Evolutionary conservation across 495 filamentous ascomycete genomes (phyloP).

Genomic region (Copromyces sp.): DNA sequence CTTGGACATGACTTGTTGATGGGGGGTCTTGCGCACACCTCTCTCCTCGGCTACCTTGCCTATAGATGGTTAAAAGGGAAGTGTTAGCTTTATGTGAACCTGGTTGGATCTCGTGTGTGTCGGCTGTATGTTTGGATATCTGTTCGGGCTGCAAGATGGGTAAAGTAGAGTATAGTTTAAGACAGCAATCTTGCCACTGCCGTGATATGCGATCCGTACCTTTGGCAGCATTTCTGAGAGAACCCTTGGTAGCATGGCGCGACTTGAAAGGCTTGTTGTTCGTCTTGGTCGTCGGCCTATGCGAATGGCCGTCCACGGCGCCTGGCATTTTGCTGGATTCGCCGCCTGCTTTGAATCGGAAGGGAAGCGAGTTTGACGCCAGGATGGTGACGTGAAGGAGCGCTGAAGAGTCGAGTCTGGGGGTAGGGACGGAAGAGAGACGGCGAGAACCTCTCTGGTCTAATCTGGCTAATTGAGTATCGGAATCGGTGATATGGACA

Average conservation of each 20-base stretch:
- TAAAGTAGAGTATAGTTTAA: not conserved
- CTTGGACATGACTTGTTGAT: slow-evolving; percentile 96
- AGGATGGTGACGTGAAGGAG: not conserved
- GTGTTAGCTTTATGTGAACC: slow-evolving; percentile 6
- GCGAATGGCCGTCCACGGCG: slow-evolving; percentile 58
- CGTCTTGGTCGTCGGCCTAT: slow-evolving; percentile 81
- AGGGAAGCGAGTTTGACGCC: slow-evolving; percentile 48
- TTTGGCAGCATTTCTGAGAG: slow-evolving; percentile 71
- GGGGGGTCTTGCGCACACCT: slow-evolving; percentile 70
- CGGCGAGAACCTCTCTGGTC: slow-evolving; percentile 5
- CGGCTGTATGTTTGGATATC: not conserved
- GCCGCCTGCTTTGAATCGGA: slow-evolving; percentile 77
- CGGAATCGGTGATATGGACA: not conserved
- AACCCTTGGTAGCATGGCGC: slow-evolving; percentile 76
- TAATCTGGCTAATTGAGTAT: not conserved
- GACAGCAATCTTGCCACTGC: not conserved
- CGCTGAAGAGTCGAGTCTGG: not conserved
- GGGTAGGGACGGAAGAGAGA: slow-evolving; percentile 8
- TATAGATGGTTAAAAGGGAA: slow-evolving; percentile 4
- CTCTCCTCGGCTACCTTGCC: slow-evolving; percentile 39
- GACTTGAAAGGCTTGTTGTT: slow-evolving; percentile 85
- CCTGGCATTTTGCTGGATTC: slow-evolving; percentile 49
- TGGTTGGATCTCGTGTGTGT: not conserved
- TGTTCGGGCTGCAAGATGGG: not conserved
- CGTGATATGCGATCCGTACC: slow-evolving; percentile 37